Percentiles rank a stretch among this genome's conserved stretches.
Evolutionary conservation across 2,329 filamentous ascomycete genomes (phyloP).

Genomic region (Stagonosporopsis chrysanthemi): DNA sequence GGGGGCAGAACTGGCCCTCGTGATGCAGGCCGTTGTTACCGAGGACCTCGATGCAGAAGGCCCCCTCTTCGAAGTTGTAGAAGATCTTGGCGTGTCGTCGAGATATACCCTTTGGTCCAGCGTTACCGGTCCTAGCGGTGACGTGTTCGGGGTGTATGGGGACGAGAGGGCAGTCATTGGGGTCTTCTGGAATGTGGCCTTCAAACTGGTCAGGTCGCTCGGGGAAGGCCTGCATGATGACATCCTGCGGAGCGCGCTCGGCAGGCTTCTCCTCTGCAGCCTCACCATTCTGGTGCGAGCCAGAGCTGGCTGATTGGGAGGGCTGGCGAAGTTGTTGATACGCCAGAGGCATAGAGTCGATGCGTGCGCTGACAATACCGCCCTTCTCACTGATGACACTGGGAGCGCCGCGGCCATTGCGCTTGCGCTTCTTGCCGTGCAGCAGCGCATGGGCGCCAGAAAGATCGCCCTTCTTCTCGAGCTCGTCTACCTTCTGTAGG

Average conservation of each 20-base stretch:
- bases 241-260: conserved; percentile 44
- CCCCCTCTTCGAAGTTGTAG: conserved; percentile 68
- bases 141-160: conserved; percentile 71
- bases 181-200: conserved; percentile 65
- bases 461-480: conserved; percentile 36
- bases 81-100: conserved; percentile 75
- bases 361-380: conserved; percentile 63
- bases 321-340: conserved; percentile 48
- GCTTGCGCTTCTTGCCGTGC: conserved; percentile 55
- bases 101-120: conserved; percentile 76
- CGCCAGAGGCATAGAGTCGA: conserved; percentile 42
- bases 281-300: conserved; percentile 51
- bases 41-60: conserved; percentile 71
- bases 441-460: conserved; percentile 35
- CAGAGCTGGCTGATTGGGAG: conserved; percentile 62
- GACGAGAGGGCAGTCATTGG: conserved; percentile 69
- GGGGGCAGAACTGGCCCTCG: conserved; percentile 33
- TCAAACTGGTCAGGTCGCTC: conserved; percentile 59
- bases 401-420: conserved; percentile 61
- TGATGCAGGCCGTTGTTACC: conserved; percentile 71
- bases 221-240: conserved; percentile 48
- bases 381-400: conserved; percentile 72
- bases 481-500: conserved; percentile 47
- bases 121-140: conserved; percentile 54
- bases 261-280: conserved; percentile 35